Base-by-base conservation (phyloP, 495 filamentous ascomycete species). In the Aspergillus asperescens region DNA sequence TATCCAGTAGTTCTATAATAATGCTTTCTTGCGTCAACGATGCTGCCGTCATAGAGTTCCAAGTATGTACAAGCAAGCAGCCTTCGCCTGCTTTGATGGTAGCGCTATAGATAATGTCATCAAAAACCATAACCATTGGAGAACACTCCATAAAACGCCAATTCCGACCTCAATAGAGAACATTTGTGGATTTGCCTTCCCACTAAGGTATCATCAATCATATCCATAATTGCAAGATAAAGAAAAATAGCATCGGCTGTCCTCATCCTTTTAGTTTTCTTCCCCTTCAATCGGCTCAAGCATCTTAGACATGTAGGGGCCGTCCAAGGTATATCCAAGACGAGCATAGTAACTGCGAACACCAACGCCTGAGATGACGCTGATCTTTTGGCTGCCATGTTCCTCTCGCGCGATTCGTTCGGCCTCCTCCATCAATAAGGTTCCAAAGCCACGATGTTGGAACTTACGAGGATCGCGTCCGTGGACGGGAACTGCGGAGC, bases 371-470 rank as follows among this genome's bases (percentile, higher is more conserved):
- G 87, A 93, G 48, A 98, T 98, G 42, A 98, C 91, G 63, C 85
- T 87, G 48, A 98, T 94, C 78, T 98, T 98, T 29, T 70, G 74
- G 61, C 90, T 96, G 3, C 89, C 85, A 61, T 98, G 93, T 69
- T 98, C 93, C 47, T 95, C 84, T 38, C 89, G 79, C 0, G 93
- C 92, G 57, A 98, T 97, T 38, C 89, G 78, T 70, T 98, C 94
- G 1, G 93, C 93, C 72, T 96, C 90, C 66, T 97, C 93, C 93
- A 98, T 98, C 47, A 98, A 61, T 50, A 98, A 67, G 3, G 94
- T 97, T 22, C 93, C 93, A 60, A 94, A 98, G 0, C 93, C 93
- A 63, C 95, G 94, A 71, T 98, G 93, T 74, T 98, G 93, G 72
- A 96, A 97, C 68, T 98, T 98, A 63, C 84, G 82, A 7, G 91